Percentiles rank a stretch among this genome's conserved stretches.
Conservation (phyloP, 257 asterid genomes). For the Coffea eugenioides region DNA sequence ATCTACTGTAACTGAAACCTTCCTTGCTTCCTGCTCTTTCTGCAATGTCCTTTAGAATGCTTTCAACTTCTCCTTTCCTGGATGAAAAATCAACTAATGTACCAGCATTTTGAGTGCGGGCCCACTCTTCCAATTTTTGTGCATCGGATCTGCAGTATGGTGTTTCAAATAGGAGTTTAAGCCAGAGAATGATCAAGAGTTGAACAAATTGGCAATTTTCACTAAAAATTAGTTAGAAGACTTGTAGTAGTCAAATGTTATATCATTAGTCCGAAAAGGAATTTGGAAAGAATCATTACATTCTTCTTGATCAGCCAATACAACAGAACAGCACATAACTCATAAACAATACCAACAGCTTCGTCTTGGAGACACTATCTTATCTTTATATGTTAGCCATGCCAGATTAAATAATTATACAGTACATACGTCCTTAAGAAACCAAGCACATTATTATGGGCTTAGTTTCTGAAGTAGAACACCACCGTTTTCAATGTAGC, state of each 20-base stretch:
- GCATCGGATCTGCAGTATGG: conserved; percentile 63
- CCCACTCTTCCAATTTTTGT: conserved; percentile 91
- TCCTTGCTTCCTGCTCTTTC: conserved; percentile 70
- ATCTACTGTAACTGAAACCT: conserved; percentile 81
- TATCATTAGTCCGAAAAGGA: neutral
- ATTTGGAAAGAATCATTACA: neutral
- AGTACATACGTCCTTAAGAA: neutral
- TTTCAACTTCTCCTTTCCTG: conserved; percentile 80
- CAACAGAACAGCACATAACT: neutral
- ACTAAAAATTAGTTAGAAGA: neutral
- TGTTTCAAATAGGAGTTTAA: neutral
- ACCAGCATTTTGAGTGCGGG: conserved; percentile 59
- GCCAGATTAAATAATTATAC: neutral
- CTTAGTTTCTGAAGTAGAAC: neutral
- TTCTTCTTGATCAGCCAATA: neutral
- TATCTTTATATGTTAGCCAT: too few species aligned
- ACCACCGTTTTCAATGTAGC: neutral
- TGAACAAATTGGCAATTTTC: neutral
- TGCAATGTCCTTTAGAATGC: conserved; percentile 67
- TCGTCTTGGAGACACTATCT: neutral
- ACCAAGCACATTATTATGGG: neutral
- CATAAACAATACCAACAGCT: neutral
- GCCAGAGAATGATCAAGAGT: neutral
- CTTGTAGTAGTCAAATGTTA: neutral
- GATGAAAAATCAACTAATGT: conserved; percentile 76